Conservation (phyloP, 805 yeast genomes). For the Teunomyces stri region DNA sequence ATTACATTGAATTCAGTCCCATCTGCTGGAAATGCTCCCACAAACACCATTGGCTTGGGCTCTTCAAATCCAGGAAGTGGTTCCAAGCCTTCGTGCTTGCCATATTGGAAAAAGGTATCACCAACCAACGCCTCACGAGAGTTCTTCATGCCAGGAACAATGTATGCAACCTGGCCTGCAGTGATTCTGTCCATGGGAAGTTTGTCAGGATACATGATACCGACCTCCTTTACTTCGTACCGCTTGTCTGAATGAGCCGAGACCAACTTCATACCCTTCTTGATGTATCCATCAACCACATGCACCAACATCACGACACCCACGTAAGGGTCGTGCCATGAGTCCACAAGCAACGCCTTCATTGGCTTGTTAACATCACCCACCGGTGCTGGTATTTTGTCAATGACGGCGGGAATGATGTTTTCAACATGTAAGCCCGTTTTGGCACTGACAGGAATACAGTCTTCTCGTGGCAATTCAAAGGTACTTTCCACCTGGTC, state of each 20-base stretch:
- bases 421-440: slow-evolving; percentile 78
- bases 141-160: slow-evolving; percentile 92
- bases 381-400: slow-evolving; percentile 74
- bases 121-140: slow-evolving; percentile 87
- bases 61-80: slow-evolving; percentile 95
- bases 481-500: slow-evolving; percentile 85
- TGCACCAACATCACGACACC: slow-evolving; percentile 87
- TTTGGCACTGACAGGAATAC: slow-evolving; percentile 87
- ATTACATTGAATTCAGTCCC: slow-evolving; percentile 84
- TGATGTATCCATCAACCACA: slow-evolving; percentile 78
- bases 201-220: slow-evolving; percentile 92
- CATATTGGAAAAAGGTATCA: slow-evolving; percentile 74
- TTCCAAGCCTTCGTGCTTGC: slow-evolving; percentile 54
- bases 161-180: slow-evolving; percentile 94
- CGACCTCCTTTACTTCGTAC: slow-evolving; percentile 89
- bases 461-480: slow-evolving; percentile 71
- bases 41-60: slow-evolving; percentile 97
- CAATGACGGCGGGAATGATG: slow-evolving; percentile 79
- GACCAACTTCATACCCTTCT: slow-evolving; percentile 69
- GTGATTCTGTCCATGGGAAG: slow-evolving; percentile 57
- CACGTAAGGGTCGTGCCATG: slow-evolving; percentile 92
- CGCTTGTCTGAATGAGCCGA: slow-evolving; percentile 74
- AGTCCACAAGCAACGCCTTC: slow-evolving; percentile 84
- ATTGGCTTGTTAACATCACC: slow-evolving; percentile 55
- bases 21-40: slow-evolving; percentile 97